Percentiles rank a stretch among this genome's conserved stretches.
These are phyloP conservation scores for Candida hispaniensis DNA, from an alignment of 805 yeast genomes.

Conservation along the genomic window DNA sequence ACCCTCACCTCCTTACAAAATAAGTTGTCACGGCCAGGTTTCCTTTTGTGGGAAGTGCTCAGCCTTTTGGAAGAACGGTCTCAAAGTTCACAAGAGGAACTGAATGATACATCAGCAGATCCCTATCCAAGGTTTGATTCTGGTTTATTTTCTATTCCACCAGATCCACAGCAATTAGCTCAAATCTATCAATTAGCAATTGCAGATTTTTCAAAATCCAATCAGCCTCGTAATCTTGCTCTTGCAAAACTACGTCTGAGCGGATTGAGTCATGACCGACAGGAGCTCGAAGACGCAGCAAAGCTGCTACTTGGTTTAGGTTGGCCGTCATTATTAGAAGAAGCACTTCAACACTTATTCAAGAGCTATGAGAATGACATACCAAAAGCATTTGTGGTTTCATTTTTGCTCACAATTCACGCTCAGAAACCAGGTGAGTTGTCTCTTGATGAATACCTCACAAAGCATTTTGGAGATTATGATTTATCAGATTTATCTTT, in stretches of 20 bases:
- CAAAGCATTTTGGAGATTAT: not conserved
- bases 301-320: too few species aligned
- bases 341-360: too few species aligned
- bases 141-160: not conserved
- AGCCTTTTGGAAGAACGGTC: slow-evolving; percentile 4
- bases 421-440: too few species aligned
- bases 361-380: too few species aligned
- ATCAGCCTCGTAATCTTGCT: slow-evolving; percentile 4
- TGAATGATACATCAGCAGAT: slow-evolving; percentile 6
- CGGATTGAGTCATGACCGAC: too few species aligned
- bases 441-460: slow-evolving; percentile 5
- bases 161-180: slow-evolving; percentile 2
- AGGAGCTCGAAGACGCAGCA: too few species aligned
- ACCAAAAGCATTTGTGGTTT: too few species aligned
- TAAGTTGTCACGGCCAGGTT: slow-evolving; percentile 8
- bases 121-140: slow-evolving; percentile 3
- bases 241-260: slow-evolving; percentile 8
- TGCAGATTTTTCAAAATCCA: slow-evolving; percentile 4
- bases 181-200: slow-evolving; percentile 7
- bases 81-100: not conserved
- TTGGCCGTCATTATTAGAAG: too few species aligned
- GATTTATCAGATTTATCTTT: not conserved
- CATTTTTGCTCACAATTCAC: too few species aligned
- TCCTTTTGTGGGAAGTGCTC: slow-evolving; percentile 5
- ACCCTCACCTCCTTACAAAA: slow-evolving; percentile 1